Percentiles rank a stretch among this genome's conserved stretches.
Conservation (phyloP, 768 basidiomycete genomes). For the Cystoderma amianthinum region DNA sequence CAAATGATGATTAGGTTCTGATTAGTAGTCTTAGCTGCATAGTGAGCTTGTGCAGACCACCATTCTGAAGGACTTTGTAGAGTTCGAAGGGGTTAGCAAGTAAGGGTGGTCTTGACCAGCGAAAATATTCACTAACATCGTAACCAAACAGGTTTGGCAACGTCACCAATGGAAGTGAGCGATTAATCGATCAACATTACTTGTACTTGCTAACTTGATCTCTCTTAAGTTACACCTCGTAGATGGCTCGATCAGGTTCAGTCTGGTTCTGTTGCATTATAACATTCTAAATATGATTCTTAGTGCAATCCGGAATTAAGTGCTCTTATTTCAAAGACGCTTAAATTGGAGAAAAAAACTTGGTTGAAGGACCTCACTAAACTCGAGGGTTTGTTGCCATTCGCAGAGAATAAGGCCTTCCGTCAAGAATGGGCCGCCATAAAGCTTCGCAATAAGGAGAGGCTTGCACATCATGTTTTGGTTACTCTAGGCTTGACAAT, state of each 20-base stretch:
- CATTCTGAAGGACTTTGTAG: slow-evolving; percentile 88
- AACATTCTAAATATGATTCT: background rate
- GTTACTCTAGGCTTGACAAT: slow-evolving; percentile 61
- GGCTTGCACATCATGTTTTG: slow-evolving; percentile 74
- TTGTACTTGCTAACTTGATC: background rate
- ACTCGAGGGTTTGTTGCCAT: slow-evolving; percentile 71
- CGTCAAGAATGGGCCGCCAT: slow-evolving; percentile 75
- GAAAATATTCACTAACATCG: background rate
- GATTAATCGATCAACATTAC: no score
- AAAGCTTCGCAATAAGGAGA: slow-evolving; percentile 88
- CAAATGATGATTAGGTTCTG: background rate
- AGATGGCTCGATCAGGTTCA: slow-evolving; percentile 81
- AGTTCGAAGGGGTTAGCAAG: slow-evolving; percentile 85
- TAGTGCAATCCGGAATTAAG: slow-evolving; percentile 88
- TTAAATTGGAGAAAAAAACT: slow-evolving; percentile 62
- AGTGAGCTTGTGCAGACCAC: slow-evolving; percentile 81
- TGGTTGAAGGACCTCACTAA: slow-evolving; percentile 85
- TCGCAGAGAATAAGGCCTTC: slow-evolving; percentile 70
- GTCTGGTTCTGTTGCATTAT: background rate
- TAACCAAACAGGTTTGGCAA: slow-evolving; percentile 58
- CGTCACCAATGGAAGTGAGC: slow-evolving; percentile 88
- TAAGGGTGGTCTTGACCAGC: slow-evolving; percentile 31
- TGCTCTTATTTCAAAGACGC: slow-evolving; percentile 75
- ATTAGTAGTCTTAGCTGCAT: slow-evolving; percentile 49
- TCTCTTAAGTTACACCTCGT: slow-evolving; percentile 72